Percentiles rank a stretch among this genome's conserved stretches.
phyloP scores from a whole-genome alignment of 805 yeast species.

The Starmerella powellii region DNA sequence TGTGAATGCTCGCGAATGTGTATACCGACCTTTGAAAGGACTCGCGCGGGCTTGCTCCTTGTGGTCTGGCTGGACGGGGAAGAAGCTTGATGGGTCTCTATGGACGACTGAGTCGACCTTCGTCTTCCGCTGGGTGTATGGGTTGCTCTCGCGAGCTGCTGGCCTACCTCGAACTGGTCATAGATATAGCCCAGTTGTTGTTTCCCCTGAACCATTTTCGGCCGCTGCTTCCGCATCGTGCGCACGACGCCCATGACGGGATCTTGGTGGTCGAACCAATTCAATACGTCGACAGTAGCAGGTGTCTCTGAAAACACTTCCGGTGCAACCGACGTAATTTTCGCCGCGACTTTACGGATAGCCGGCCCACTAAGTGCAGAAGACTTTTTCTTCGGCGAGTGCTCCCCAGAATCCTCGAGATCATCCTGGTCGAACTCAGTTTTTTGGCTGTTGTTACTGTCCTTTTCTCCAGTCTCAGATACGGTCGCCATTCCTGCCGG shows the following conservation, averaged over 20 bases:
- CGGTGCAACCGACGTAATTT: conserved; percentile 25
- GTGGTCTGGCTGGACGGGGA: too few species aligned
- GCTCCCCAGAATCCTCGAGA: not conserved
- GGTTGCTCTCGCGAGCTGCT: conserved; percentile 21
- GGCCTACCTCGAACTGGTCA: conserved; percentile 26
- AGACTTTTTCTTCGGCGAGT: not conserved
- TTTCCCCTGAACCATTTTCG: conserved; percentile 34
- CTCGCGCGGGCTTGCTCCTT: too few species aligned
- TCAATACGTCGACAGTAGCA: conserved; percentile 16
- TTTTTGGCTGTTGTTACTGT: not conserved
- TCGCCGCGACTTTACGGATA: conserved; percentile 17
- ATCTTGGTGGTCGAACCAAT: conserved; percentile 19
- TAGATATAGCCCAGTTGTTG: conserved; percentile 32
- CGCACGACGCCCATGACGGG: conserved; percentile 25
- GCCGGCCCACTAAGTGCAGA: conserved; percentile 20
- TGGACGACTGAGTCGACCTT: conserved; percentile 6
- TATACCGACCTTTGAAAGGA: too few species aligned
- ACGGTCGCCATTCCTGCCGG: not conserved
- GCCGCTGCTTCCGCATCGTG: conserved; percentile 32
- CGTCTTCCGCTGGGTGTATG: conserved; percentile 7
- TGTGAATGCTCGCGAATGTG: too few species aligned
- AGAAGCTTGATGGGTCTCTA: not conserved
- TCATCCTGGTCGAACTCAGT: not conserved
- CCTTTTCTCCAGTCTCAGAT: not conserved
- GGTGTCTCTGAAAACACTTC: conserved; percentile 22